phyloP scores from a whole-genome alignment of 108 stramenopile species.

The Skeletonema potamos region DNA sequence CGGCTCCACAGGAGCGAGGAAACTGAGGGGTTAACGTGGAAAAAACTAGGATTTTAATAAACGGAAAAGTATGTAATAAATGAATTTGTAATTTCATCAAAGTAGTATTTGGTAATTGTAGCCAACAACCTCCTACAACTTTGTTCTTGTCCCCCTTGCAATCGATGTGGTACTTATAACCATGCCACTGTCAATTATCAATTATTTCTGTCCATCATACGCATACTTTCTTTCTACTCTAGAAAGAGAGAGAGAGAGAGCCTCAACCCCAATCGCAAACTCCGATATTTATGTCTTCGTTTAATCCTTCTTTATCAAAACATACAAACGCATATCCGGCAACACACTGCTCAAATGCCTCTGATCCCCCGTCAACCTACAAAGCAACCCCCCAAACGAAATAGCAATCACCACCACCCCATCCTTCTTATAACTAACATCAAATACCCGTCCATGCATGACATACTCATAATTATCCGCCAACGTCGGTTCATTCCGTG shows the following conservation, averaged over 20 bases:
- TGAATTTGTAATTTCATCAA: no score
- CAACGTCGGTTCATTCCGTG: constrained; percentile 67
- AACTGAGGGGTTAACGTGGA: neutral
- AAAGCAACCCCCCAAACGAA: constrained; percentile 94
- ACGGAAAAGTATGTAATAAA: no score
- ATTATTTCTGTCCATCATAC: no score
- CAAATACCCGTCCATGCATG: constrained; percentile 96
- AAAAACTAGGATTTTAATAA: neutral
- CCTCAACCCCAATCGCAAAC: no score
- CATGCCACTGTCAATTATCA: no score
- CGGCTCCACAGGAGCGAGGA: neutral
- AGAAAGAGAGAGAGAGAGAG: no score
- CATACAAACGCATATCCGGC: constrained; percentile 89
- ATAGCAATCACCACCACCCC: constrained; percentile 80
- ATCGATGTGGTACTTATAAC: no score
- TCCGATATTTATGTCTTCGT: no score
- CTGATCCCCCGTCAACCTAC: constrained; percentile 94
- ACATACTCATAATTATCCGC: constrained; percentile 98
- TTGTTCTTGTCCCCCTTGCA: no score
- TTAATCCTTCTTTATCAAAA: constrained; percentile 89
- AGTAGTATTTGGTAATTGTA: no score
- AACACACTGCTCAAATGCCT: constrained; percentile 86
- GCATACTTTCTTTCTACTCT: no score
- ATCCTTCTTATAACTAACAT: constrained; percentile 84
- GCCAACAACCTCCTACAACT: no score